Evolutionary conservation across 192 early-diverging fungal genomes (phyloP), one percentile per base, ranked within the genome.

Genomic region (Lobosporangium transversale): DNA sequence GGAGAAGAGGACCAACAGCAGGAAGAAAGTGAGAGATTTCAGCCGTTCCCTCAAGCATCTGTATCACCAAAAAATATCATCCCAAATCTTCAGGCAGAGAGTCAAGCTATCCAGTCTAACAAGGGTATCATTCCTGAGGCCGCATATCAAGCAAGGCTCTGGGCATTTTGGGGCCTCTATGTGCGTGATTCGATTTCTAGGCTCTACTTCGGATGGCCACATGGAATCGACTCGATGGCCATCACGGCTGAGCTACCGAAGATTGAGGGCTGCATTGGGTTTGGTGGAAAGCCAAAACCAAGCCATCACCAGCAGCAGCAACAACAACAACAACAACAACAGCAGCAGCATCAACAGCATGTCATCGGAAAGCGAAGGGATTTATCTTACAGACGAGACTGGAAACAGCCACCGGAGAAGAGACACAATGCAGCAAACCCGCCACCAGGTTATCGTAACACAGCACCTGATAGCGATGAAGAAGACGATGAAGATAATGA

Each of bases 81-180:
- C n/a, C 44, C 58, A 48, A 20, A 48, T 9, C 58, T 59, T 29
- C 26, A 47, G 2, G 32, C 30, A 11, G 40, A 45, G 58, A n/a
- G 26, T 37, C 26, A 24, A 32, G 45, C 58, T 1, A 23, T 55
- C 14, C 44, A 47, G 2, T 42, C 53, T 17, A 36, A 45, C 17
- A 65, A 48, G 23, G 30, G 58, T 5, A 49, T 6, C 10, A 27
- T 62, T 12, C 59, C 52, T 11, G 68, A 70, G n/a, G 68, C 60
- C 1, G 60, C 45, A 11, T 62, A 70, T 20, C 68, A 70, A 30
- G 53, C 53, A 37, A 50, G 60, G 4, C 53, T 70, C 1, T 70
- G 68, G 68, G 5, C 44, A 17, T 70, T 70, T 49, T 70, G 68
- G 68, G 59, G 59, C 1, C 15, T 48, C 24, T 70, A 62, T 54